Conservation (phyloP, 179 eudicot species). For the Spinacia oleracea region DNA sequence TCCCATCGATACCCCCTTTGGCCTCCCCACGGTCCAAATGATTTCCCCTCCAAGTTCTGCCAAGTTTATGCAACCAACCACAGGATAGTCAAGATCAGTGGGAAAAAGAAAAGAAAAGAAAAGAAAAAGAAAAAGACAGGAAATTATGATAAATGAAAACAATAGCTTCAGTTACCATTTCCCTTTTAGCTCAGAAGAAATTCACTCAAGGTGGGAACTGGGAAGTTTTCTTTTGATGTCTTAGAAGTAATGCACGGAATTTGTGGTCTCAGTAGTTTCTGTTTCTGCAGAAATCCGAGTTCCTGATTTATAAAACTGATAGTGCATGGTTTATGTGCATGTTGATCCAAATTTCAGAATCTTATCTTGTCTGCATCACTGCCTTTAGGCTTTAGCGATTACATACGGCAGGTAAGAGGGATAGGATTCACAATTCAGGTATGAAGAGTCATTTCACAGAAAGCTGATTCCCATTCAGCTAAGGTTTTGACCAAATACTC, state of each 20-base stretch:
- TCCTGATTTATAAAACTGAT: constrained; percentile 1
- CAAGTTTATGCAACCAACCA: background rate
- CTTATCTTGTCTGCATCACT: background rate
- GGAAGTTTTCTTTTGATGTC: background rate
- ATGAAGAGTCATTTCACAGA: constrained; percentile 6
- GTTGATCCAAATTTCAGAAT: background rate
- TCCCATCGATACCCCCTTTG: constrained; percentile 40
- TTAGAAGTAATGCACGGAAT: background rate
- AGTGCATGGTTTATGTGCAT: background rate
- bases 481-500: background rate
- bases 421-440: background rate
- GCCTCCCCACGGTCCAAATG: constrained; percentile 49
- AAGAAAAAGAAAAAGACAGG: background rate
- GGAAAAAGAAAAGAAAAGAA: background rate
- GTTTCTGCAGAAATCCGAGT: background rate
- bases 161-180: background rate
- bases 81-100: background rate
- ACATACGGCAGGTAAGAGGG: background rate
- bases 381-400: background rate
- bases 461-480: constrained; percentile 23
- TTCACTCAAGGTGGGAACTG: background rate
- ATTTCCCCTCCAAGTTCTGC: constrained; percentile 19
- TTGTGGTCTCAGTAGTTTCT: background rate
- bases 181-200: background rate
- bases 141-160: background rate